phyloP scores from a whole-genome alignment of 441 rosid species.

The Erodium trifolium region DNA sequence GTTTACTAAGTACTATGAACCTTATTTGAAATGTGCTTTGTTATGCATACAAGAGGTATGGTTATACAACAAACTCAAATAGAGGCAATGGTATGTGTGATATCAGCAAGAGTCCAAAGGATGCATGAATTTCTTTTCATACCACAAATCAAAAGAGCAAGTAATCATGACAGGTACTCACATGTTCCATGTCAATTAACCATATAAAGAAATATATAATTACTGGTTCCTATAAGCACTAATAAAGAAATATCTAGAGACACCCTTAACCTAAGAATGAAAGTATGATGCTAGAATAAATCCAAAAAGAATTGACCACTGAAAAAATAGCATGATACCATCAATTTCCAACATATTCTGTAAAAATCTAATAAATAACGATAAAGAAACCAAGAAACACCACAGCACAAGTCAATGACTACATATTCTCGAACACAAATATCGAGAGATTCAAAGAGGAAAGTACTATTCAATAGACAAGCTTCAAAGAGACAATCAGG shows the following conservation, averaged over 20 bases:
- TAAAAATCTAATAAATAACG: not conserved
- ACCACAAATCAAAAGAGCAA: not conserved
- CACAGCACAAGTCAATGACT: not conserved
- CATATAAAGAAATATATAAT: not conserved
- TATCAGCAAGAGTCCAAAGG: not conserved
- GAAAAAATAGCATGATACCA: not conserved
- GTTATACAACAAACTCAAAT: not conserved
- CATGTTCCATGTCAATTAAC: not conserved
- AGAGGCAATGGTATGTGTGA: not conserved
- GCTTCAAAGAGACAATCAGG: no score
- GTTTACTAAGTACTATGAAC: not conserved
- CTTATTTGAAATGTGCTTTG: not conserved
- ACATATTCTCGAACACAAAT: not conserved
- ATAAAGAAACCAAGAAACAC: not conserved
- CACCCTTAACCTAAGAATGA: not conserved
- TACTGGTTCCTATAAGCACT: not conserved
- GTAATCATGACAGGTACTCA: not conserved
- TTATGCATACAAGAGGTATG: not conserved
- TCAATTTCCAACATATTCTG: not conserved
- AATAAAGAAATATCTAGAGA: not conserved
- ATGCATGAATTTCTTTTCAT: not conserved
- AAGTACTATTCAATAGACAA: no score
- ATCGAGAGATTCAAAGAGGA: not conserved
- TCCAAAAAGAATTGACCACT: not conserved
- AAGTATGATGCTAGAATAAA: not conserved